phyloP scores from a whole-genome alignment of 768 basidiomycete species.

The Kwoniella mangroviensis region DNA sequence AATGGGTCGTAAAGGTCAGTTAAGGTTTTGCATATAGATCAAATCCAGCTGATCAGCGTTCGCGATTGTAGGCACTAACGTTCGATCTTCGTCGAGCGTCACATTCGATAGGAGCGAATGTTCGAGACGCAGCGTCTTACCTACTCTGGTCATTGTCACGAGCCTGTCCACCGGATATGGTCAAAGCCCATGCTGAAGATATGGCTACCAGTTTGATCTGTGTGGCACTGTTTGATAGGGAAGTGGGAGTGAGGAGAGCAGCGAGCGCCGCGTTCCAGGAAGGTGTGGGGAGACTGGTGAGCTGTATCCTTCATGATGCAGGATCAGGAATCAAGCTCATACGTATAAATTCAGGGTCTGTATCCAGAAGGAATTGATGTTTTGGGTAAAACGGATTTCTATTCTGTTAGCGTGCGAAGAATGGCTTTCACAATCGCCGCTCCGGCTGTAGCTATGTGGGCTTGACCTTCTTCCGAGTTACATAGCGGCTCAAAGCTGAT shows the following conservation, averaged over 20 bases:
- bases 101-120: conserved; percentile 91
- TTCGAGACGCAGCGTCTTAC: conserved; percentile 92
- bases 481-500: background rate
- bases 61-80: conserved; percentile 71
- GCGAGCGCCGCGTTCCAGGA: conserved; percentile 98
- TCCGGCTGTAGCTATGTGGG: conserved; percentile 83
- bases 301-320: conserved; percentile 41
- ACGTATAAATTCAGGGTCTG: conserved; percentile 65
- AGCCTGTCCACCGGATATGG: conserved; percentile 61
- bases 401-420: conserved; percentile 81
- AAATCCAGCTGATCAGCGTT: background rate
- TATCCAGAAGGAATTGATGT: conserved; percentile 96
- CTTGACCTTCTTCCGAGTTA: conserved; percentile 21
- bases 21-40: background rate
- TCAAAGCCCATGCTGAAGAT: conserved; percentile 67
- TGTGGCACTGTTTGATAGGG: conserved; percentile 86
- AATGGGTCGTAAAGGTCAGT: conserved; percentile 78
- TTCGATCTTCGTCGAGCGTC: conserved; percentile 91
- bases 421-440: conserved; percentile 85
- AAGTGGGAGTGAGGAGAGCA: conserved; percentile 90
- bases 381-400: conserved; percentile 89
- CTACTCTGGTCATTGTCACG: conserved; percentile 93
- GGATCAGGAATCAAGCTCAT: conserved; percentile 1
- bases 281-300: conserved; percentile 88
- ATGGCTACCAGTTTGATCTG: conserved; percentile 76